Percentiles rank a stretch among this genome's conserved stretches.
phyloP scores from a whole-genome alignment of 192 early-diverging fungal genomes.

The Coemansia reversa region DNA sequence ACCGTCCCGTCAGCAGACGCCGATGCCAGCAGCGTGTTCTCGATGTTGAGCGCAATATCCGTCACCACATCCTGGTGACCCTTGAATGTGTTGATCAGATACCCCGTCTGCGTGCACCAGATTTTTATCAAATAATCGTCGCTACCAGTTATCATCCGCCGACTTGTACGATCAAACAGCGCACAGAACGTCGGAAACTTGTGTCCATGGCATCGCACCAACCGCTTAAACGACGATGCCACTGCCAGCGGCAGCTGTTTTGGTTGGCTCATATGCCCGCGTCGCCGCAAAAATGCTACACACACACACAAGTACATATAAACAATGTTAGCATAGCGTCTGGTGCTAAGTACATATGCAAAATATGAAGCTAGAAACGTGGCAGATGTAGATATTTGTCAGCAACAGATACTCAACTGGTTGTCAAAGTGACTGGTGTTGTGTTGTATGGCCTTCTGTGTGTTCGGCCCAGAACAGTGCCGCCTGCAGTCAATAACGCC shows the following conservation, averaged over 20 bases:
- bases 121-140: constrained; percentile 86
- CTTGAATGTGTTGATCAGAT: constrained; percentile 76
- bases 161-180: constrained; percentile 71
- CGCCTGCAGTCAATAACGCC: constrained; percentile 35
- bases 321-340: not conserved
- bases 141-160: constrained; percentile 78
- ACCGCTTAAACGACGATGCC: constrained; percentile 38
- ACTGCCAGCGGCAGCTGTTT: constrained; percentile 22
- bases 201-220: constrained; percentile 73
- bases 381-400: not conserved
- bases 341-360: not conserved
- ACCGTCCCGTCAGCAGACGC: constrained; percentile 75
- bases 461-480: constrained; percentile 33
- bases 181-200: constrained; percentile 72
- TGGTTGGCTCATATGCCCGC: not conserved
- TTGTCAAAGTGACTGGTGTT: constrained; percentile 1
- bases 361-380: not conserved
- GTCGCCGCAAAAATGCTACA: constrained; percentile 20
- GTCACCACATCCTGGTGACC: constrained; percentile 76
- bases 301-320: not conserved
- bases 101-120: constrained; percentile 78
- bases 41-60: constrained; percentile 72
- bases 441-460: constrained; percentile 26
- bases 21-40: constrained; percentile 78
- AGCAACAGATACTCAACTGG: not conserved